Evolutionary conservation across 2,329 filamentous ascomycete species (phyloP), one percentile per base, ranked within the genome.

Genomic region (Ophiostoma australiae): DNA sequence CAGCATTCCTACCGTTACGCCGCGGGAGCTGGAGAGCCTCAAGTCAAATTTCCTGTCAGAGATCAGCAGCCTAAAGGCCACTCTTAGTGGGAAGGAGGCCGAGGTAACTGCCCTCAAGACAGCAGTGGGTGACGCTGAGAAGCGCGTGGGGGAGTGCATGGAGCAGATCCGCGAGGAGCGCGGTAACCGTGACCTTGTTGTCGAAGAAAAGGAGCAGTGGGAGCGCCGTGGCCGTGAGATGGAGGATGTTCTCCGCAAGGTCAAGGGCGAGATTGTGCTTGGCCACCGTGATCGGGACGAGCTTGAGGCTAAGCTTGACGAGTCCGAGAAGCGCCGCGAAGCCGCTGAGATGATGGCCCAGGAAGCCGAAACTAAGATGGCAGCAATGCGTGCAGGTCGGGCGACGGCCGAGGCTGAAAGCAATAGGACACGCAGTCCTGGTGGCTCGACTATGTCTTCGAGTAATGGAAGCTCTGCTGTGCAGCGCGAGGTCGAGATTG

Each of bases 61-160:
- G 78, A 97, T 99, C 72, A 97, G 93, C 73, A 93, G 91, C n/a
- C 86, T 99, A 23, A 95, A 92, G 77, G 95, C 95, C 3, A 94
- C 92, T 11, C 84, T 99, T 11, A 94, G 90, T 76, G 95, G 95
- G 68, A 96, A 95, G 77, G 94, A 98, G 78, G 94, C 94, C 6
- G 94, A 98, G 79, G 92, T 95, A 48, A 85, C 89, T 69, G 94
- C 91, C 44, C 85, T 98, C 72, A 97, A 97, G 79, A 89, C 91
- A 63, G 93, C 95, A 0, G 89, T 98, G 39, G 88, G 88, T 6
- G 94, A 98, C 80, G 94, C 95, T 0, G 95, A 99, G 82, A 91
- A 93, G 78, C 90, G 94, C 31, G 94, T 96, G 27, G 94, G 93
- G 39, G 91, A 95, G 81, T 91, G 90, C 69, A 85, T 93, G 80